Evolutionary conservation across 805 yeast species (phyloP).

Genomic region (Starmerella potacharoeniae): DNA sequence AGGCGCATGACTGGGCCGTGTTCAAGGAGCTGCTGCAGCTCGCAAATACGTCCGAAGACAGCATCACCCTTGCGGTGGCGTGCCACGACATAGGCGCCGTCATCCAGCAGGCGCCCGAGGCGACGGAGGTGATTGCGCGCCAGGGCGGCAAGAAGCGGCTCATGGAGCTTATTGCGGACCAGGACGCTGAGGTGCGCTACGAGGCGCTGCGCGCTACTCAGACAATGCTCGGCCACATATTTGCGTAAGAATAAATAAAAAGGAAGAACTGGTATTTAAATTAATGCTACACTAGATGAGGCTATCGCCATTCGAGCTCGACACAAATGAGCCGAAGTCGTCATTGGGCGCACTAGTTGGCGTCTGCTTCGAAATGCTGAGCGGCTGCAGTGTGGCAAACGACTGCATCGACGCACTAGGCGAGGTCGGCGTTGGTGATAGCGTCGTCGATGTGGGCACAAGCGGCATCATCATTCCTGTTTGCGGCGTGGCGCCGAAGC

Average conservation of each 20-base stretch:
- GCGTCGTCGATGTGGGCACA: not conserved
- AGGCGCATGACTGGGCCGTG: slow-evolving; percentile 62
- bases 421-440: not conserved
- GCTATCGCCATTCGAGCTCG: slow-evolving; percentile 1
- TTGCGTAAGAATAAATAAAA: slow-evolving; percentile 26
- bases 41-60: slow-evolving; percentile 25
- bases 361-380: not conserved
- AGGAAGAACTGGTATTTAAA: not conserved
- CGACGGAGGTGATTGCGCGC: slow-evolving; percentile 42
- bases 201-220: slow-evolving; percentile 97
- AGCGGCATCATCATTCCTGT: slow-evolving; percentile 1
- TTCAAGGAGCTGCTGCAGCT: slow-evolving; percentile 47
- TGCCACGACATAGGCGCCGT: slow-evolving; percentile 57
- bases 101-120: slow-evolving; percentile 51
- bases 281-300: not conserved
- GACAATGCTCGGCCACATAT: slow-evolving; percentile 74
- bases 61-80: slow-evolving; percentile 43
- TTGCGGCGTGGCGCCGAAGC: not conserved
- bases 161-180: slow-evolving; percentile 71
- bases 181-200: slow-evolving; percentile 78
- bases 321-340: slow-evolving; percentile 7
- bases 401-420: not conserved
- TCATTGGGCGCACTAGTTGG: not conserved
- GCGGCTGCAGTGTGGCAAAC: slow-evolving; percentile 10
- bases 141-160: slow-evolving; percentile 61